A percentile compares a stretch with the other conserved stretches of the same genome.
Conservation (phyloP, 1,284 basidiomycete species). For the Malassezia nana region DNA sequence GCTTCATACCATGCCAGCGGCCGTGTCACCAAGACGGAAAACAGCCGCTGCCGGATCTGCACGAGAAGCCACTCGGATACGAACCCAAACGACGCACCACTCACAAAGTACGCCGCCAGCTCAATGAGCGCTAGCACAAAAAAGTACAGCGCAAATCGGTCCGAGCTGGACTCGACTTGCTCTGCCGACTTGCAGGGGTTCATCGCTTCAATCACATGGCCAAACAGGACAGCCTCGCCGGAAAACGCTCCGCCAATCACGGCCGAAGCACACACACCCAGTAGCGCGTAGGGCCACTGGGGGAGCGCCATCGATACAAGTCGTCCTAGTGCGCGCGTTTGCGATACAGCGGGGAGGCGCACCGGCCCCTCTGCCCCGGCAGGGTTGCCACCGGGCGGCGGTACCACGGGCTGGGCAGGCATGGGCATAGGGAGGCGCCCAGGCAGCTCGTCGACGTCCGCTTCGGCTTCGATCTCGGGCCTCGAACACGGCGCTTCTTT, state of each 20-base stretch:
- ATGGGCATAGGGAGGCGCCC: neutral
- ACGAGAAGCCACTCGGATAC: slow-evolving; percentile 36
- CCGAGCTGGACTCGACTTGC: slow-evolving; percentile 21
- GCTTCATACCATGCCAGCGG: slow-evolving; percentile 28
- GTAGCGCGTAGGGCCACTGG: slow-evolving; percentile 25
- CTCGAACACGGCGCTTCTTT: neutral
- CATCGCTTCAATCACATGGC: slow-evolving; percentile 37
- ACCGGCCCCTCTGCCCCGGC: neutral
- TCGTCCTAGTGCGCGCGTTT: slow-evolving; percentile 17
- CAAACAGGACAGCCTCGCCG: slow-evolving; percentile 37
- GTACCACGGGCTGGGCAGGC: neutral
- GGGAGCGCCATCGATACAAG: slow-evolving; percentile 21
- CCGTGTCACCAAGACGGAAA: slow-evolving; percentile 27
- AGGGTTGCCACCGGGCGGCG: slow-evolving; percentile 3
- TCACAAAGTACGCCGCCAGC: slow-evolving; percentile 30
- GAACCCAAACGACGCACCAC: slow-evolving; percentile 30
- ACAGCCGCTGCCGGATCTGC: slow-evolving; percentile 24
- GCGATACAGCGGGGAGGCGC: neutral
- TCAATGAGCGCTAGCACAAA: slow-evolving; percentile 35
- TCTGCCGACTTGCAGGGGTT: slow-evolving; percentile 31
- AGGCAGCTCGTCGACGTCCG: neutral
- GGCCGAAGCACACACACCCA: slow-evolving; percentile 26
- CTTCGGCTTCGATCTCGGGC: neutral
- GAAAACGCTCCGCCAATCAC: slow-evolving; percentile 37
- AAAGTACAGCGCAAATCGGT: slow-evolving; percentile 30